Percentiles rank a stretch among this genome's conserved stretches.
Conservation (phyloP, 495 filamentous ascomycete genomes). For the Copromyces sp. region DNA sequence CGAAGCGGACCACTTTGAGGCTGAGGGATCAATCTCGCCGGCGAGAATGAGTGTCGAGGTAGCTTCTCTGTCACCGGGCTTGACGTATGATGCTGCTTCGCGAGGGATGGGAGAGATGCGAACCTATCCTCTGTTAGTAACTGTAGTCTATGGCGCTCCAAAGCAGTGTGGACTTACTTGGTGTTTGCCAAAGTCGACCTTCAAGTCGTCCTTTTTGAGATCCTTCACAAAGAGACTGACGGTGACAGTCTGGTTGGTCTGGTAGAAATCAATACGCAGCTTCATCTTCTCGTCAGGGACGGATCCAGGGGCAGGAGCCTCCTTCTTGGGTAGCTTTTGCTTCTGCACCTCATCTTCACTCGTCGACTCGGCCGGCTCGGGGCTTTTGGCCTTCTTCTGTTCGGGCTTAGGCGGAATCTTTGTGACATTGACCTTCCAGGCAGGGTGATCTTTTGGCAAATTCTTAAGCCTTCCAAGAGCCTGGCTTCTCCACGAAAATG, state of each 20-base stretch:
- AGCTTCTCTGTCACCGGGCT: conserved; percentile 17
- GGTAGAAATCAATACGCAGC: conserved; percentile 29
- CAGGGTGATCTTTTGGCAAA: conserved; percentile 52
- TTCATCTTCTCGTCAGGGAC: conserved; percentile 23
- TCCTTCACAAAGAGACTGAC: conserved; percentile 31
- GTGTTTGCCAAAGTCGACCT: conserved; percentile 16
- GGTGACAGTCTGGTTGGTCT: conserved; percentile 25
- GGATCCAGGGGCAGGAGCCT: conserved; percentile 6
- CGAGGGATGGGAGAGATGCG: conserved; percentile 18
- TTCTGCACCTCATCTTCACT: conserved; percentile 15
- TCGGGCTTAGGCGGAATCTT: conserved; percentile 53
- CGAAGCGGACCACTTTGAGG: conserved; percentile 53
- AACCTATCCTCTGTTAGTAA: conserved; percentile 11
- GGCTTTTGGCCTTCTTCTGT: conserved; percentile 11
- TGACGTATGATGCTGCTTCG: conserved; percentile 15
- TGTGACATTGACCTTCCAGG: conserved; percentile 43
- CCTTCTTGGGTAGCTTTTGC: conserved; percentile 8
- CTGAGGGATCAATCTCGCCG: conserved; percentile 48
- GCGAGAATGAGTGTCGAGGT: conserved; percentile 59
- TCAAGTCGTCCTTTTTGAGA: conserved; percentile 22
- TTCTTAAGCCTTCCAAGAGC: conserved; percentile 46
- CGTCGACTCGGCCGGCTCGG: not conserved
- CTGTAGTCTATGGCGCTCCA: not conserved
- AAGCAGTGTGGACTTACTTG: conserved; percentile 13
- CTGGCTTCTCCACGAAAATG: conserved; percentile 31